These are phyloP conservation scores for Pichia insulana DNA, from an alignment of 805 yeast species.

Conservation along the genomic window DNA sequence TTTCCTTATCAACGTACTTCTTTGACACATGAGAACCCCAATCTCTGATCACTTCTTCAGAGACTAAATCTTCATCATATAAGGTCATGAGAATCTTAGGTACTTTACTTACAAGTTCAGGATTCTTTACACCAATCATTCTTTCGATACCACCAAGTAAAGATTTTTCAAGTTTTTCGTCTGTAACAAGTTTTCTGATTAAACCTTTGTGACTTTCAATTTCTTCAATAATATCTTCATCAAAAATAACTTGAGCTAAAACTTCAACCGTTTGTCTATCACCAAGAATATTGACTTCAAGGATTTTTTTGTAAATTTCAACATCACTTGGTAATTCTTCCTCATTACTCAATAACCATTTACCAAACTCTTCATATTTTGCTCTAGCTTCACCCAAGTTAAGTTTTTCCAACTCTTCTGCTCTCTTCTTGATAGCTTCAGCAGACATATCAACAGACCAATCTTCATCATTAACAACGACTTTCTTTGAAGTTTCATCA, in stretches of 20 bases:
- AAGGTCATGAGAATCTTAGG: conserved; percentile 77
- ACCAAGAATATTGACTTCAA: conserved; percentile 62
- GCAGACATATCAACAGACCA: conserved; percentile 98
- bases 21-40: conserved; percentile 92
- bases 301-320: conserved; percentile 85
- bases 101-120: conserved; percentile 53
- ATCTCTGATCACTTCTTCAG: conserved; percentile 69
- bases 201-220: conserved; percentile 74
- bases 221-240: conserved; percentile 64
- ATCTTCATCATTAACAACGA: conserved; percentile 76
- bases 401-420: conserved; percentile 71
- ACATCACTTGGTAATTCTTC: conserved; percentile 66
- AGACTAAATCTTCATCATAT: conserved; percentile 74
- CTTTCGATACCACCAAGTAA: conserved; percentile 95
- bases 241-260: conserved; percentile 82
- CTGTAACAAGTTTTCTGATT: conserved; percentile 63
- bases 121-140: conserved; percentile 74
- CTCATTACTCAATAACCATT: conserved; percentile 60
- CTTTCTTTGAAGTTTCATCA: conserved; percentile 28
- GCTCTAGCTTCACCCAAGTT: conserved; percentile 33
- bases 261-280: conserved; percentile 81
- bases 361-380: conserved; percentile 72
- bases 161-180: conserved; percentile 71
- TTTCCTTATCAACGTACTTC: conserved; percentile 87
- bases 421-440: conserved; percentile 91